phyloP scores from a whole-genome alignment of 2,329 filamentous ascomycete species.

The Sarocladium strictum region DNA sequence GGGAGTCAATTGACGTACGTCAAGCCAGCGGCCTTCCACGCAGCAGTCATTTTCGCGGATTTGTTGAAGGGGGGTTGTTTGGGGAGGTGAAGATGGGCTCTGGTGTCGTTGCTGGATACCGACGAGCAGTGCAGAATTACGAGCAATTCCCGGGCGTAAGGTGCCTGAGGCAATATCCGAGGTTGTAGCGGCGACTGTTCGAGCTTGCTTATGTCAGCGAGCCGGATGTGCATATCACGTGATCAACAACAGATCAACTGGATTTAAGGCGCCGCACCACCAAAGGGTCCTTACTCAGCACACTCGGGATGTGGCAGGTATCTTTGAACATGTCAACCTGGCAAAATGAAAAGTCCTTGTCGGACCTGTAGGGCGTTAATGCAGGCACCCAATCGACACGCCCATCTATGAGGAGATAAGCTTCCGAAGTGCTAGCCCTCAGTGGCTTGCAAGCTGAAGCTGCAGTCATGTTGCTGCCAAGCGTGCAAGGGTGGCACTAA shows the following conservation, averaged over 20 bases:
- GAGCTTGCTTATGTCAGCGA: not conserved
- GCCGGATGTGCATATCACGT: no score
- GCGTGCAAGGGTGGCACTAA: not conserved
- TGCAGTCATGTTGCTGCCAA: conserved; percentile 5
- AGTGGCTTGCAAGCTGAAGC: not conserved
- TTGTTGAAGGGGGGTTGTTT: conserved; percentile 21
- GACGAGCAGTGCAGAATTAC: conserved; percentile 6
- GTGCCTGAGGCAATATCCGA: conserved; percentile 9
- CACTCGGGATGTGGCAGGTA: not conserved
- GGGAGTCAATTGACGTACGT: conserved; percentile 60
- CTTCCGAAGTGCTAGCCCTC: not conserved
- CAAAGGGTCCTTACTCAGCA: not conserved
- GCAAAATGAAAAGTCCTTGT: not conserved
- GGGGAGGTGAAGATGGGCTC: not conserved
- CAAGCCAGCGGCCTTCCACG: conserved; percentile 97
- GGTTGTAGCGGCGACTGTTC: conserved; percentile 5
- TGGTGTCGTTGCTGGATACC: conserved; percentile 9
- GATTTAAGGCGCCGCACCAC: not conserved
- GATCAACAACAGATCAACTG: no score
- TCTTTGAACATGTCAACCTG: not conserved
- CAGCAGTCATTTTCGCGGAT: conserved; percentile 78
- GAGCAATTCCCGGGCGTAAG: conserved; percentile 7
- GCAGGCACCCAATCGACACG: not conserved
- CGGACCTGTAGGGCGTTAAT: not conserved
- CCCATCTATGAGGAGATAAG: not conserved